Base-by-base conservation (phyloP, 1,284 basidiomycete genomes). In the Puccinia coronata region DNA sequence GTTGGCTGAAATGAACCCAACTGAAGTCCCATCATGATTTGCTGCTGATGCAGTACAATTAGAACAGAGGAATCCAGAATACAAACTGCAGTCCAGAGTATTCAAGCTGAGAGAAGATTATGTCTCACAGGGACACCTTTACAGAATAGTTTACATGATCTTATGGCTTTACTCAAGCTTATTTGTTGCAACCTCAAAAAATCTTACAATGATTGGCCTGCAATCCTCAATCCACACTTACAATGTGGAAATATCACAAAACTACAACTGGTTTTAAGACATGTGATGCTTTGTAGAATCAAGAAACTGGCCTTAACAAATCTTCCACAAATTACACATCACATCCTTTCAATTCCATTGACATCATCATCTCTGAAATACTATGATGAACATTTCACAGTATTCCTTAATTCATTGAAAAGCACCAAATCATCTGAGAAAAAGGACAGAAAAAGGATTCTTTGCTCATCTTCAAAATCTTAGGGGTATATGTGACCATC, bases 141-240 rank as follows among this genome's bases (percentile, higher is more conserved):
- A 57, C 97, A 99, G 88, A 99, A 99, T 89, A 96, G 96, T 86
- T 90, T 99, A 81, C 96, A 99, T 87, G 97, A 99, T 85, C 92
- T 99, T 69, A 98, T 92, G 87, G 95, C 97, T 0, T 89, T 99
- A 81, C 91, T 99, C 89, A 96, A 96, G 86, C 99, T 99, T 88
- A 88, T 99, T 69, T 93, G 95, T 14, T 87, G 98, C 81, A 90
- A 91, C 51, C 97, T 49, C 8, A 41, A 41, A 43, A 47, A 20
- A 12, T 23, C 65, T 25, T 47, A 43, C 23, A 41, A 69, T 23
- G 11, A 69, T 9, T 69, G 65, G 65, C 6, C 43, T n/a, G 39
- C 43, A 25, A 69, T 69, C 23, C 65, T 69, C 18, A 49, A 43
- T 20, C 65, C 65, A 1, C 20, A 69, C 14, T 41, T 69, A 3